Evolutionary conservation across 306 rosid genomes (phyloP).

Genomic region (Crotalaria pallida): DNA sequence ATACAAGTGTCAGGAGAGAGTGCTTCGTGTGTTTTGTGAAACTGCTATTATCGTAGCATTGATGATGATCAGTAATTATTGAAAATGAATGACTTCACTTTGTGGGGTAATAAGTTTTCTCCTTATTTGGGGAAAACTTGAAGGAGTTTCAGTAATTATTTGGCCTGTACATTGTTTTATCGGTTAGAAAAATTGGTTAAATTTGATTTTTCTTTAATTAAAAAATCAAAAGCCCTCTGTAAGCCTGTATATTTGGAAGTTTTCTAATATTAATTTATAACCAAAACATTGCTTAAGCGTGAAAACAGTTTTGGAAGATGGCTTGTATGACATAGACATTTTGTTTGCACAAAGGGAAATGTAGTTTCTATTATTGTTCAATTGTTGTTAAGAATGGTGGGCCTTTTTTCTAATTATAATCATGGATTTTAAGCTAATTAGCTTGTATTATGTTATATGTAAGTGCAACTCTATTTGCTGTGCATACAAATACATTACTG

Average conservation of each 20-base stretch:
- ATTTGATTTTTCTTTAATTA: neutral
- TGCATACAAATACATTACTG: neutral
- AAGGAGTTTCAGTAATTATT: neutral
- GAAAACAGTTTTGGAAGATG: neutral
- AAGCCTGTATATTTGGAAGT: neutral
- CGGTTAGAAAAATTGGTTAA: neutral
- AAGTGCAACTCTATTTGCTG: neutral
- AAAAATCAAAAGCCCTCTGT: neutral
- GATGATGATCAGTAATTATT: neutral
- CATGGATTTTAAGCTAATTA: neutral
- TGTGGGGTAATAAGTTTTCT: neutral
- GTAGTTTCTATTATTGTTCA: neutral
- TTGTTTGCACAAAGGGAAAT: neutral
- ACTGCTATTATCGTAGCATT: neutral
- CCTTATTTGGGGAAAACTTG: neutral
- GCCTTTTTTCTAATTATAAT: neutral
- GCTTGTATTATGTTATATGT: neutral
- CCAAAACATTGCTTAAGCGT: neutral
- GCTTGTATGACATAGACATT: neutral
- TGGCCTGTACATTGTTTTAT: neutral
- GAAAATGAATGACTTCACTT: neutral
- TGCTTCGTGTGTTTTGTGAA: neutral
- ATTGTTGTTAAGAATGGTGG: neutral
- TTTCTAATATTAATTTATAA: neutral
- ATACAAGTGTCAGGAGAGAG: neutral